phyloP scores from a whole-genome alignment of 768 basidiomycete species.

The Artomyces pyxidatus region DNA sequence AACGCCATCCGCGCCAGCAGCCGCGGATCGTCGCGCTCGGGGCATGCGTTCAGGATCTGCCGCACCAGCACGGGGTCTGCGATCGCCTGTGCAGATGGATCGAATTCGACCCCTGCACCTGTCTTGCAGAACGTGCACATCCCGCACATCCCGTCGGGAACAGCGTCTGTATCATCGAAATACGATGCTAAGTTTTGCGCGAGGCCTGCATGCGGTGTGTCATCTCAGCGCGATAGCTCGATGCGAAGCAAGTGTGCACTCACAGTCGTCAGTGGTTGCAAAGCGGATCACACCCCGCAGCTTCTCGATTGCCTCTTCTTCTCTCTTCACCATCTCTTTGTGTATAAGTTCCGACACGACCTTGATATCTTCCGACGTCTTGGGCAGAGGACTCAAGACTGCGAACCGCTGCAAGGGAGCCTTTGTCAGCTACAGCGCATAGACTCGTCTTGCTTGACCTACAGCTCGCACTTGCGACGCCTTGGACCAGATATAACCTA shows the following conservation, averaged over 20 bases:
- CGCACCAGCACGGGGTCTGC: constrained; percentile 25
- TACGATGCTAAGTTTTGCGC: constrained; percentile 33
- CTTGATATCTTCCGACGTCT: constrained; percentile 24
- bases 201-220: constrained; percentile 35
- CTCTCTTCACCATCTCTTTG: constrained; percentile 31
- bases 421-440: no score
- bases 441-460: no score
- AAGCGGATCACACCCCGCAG: constrained; percentile 32
- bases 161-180: constrained; percentile 35
- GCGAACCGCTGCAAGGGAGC: constrained; percentile 26
- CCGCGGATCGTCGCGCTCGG: constrained; percentile 39
- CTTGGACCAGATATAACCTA: constrained; percentile 26
- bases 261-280: constrained; percentile 32
- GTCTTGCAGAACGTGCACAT: constrained; percentile 36
- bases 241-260: not conserved
- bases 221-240: not conserved
- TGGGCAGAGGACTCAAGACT: constrained; percentile 29
- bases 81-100: constrained; percentile 13
- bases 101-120: constrained; percentile 27
- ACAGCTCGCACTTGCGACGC: constrained; percentile 32
- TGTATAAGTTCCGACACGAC: constrained; percentile 26
- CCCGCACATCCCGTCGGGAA: constrained; percentile 33
- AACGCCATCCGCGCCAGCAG: constrained; percentile 44
- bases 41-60: constrained; percentile 34
- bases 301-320: constrained; percentile 33